Percentiles rank a stretch among this genome's conserved stretches.
Evolutionary conservation across 2,329 filamentous ascomycete species (phyloP).

Genomic region (Exserohilum turcica): DNA sequence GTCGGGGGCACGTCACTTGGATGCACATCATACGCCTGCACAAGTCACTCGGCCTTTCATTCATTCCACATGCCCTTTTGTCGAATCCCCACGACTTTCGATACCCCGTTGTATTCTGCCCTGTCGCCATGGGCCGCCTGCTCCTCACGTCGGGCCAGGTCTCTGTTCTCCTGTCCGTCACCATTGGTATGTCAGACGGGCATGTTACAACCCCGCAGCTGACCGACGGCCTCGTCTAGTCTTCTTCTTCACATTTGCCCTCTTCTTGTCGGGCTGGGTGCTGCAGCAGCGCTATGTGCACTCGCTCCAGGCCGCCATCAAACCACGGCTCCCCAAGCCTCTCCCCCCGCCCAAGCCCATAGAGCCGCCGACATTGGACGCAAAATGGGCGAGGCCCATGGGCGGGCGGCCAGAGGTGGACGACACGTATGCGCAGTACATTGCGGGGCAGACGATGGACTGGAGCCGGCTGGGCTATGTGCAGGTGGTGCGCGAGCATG

Average conservation of each 20-base stretch:
- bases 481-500: conserved; percentile 53
- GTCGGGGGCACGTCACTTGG: conserved; percentile 34
- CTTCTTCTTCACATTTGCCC: conserved; percentile 74
- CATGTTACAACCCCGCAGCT: background rate
- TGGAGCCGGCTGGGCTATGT: conserved; percentile 56
- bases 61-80: conserved; percentile 15
- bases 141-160: conserved; percentile 73
- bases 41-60: conserved; percentile 25
- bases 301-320: conserved; percentile 75
- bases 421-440: conserved; percentile 39
- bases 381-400: conserved; percentile 45
- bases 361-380: conserved; percentile 41
- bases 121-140: conserved; percentile 48
- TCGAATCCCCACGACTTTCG: conserved; percentile 18
- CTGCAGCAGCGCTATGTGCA: conserved; percentile 85
- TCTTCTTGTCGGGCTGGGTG: conserved; percentile 86
- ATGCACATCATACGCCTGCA: conserved; percentile 20
- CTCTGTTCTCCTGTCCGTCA: conserved; percentile 67
- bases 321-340: conserved; percentile 55
- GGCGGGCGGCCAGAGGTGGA: conserved; percentile 35
- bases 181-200: conserved; percentile 61
- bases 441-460: conserved; percentile 46
- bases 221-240: conserved; percentile 54
- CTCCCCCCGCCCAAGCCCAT: conserved; percentile 43
- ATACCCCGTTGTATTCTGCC: conserved; percentile 21